Conservation (phyloP, 768 basidiomycete genomes). For the Psilocybe cyanescens region DNA sequence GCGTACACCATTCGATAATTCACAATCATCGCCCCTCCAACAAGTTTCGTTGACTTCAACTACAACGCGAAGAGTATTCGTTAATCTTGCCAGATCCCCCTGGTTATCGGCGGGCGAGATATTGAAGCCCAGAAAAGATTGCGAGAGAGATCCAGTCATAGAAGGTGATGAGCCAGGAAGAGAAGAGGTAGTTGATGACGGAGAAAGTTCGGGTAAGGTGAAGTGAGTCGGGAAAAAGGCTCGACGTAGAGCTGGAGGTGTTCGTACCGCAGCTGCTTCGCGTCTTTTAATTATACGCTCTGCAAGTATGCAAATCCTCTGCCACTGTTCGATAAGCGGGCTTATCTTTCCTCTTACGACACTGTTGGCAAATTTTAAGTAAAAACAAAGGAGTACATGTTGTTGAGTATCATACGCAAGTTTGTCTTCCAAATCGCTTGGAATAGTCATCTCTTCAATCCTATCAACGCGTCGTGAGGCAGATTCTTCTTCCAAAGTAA, state of each 20-base stretch:
- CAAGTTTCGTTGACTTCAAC: constrained; percentile 80
- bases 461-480: constrained; percentile 76
- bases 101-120: constrained; percentile 40
- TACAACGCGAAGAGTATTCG: constrained; percentile 79
- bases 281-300: constrained; percentile 91
- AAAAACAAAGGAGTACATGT: background rate
- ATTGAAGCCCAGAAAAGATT: constrained; percentile 34
- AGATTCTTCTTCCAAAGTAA: constrained; percentile 90
- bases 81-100: constrained; percentile 84
- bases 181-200: constrained; percentile 39
- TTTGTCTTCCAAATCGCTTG: constrained; percentile 91
- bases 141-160: constrained; percentile 34
- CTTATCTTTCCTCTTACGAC: constrained; percentile 76
- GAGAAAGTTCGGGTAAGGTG: constrained; percentile 52
- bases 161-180: constrained; percentile 35
- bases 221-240: constrained; percentile 73
- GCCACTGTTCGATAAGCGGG: constrained; percentile 88
- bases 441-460: constrained; percentile 90
- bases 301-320: constrained; percentile 82
- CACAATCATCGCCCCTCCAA: constrained; percentile 85
- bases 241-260: constrained; percentile 63
- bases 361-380: constrained; percentile 38
- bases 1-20: constrained; percentile 77
- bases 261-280: constrained; percentile 90
- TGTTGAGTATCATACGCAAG: constrained; percentile 55